A percentile compares a stretch with the other conserved stretches of the same genome.
phyloP scores from a whole-genome alignment of 2,329 filamentous ascomycete genomes.

The Exutisphaerella laricina region DNA sequence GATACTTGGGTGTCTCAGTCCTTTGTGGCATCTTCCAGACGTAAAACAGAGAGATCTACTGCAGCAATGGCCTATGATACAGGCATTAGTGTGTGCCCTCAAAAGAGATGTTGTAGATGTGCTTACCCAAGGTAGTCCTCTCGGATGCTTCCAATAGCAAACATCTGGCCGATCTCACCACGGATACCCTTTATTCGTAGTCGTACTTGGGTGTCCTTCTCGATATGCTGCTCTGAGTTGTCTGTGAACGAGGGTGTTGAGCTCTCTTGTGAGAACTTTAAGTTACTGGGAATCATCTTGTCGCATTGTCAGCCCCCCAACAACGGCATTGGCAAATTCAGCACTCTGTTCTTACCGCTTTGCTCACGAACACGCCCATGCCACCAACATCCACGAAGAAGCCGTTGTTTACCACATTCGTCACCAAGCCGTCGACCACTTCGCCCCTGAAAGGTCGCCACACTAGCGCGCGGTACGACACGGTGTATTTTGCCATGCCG shows the following conservation, averaged over 20 bases:
- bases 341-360: conserved; percentile 58
- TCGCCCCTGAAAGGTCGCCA: conserved; percentile 98
- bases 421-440: conserved; percentile 93
- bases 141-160: conserved; percentile 95
- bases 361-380: conserved; percentile 71
- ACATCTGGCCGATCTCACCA: conserved; percentile 91
- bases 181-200: conserved; percentile 92
- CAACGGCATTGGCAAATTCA: not conserved
- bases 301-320: conserved; percentile 3
- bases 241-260: conserved; percentile 97
- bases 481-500: conserved; percentile 88
- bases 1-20: too few relatives aligned
- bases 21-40: too few relatives aligned
- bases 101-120: too few relatives aligned
- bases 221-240: conserved; percentile 87
- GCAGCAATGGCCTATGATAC: too few relatives aligned
- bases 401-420: conserved; percentile 82
- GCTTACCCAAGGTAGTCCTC: conserved; percentile 53
- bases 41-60: too few relatives aligned
- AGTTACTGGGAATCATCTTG: conserved; percentile 82
- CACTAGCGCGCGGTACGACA: conserved; percentile 90
- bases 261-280: conserved; percentile 92
- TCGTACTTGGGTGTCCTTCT: conserved; percentile 86
- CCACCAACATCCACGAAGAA: conserved; percentile 85
- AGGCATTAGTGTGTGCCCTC: too few relatives aligned